Percentiles rank a stretch among this genome's conserved stretches.
Conservation (phyloP, 116 monocot species). For the Phalaenopsis hybrid region DNA sequence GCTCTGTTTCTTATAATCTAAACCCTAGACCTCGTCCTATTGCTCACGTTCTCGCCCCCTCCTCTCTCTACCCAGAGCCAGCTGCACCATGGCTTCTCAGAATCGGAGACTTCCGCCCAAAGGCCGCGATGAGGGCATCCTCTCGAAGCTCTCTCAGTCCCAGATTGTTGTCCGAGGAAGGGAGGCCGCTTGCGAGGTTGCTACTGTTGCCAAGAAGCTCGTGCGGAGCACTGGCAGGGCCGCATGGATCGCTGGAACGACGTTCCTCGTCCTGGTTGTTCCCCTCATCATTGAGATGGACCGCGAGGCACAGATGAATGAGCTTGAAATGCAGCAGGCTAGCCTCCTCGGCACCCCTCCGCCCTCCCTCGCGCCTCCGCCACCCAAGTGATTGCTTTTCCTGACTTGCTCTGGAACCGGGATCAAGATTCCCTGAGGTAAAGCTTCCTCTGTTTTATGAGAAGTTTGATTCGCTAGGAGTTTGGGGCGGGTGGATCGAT, state of each 20-base stretch:
- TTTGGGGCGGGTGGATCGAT: not conserved
- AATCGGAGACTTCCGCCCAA: slow-evolving; percentile 9
- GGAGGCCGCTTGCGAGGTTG: slow-evolving; percentile 47
- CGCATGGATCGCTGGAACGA: slow-evolving; percentile 95
- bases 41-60: not conserved
- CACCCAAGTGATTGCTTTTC: slow-evolving; percentile 18
- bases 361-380: slow-evolving; percentile 16
- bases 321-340: slow-evolving; percentile 81
- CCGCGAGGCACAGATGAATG: slow-evolving; percentile 91
- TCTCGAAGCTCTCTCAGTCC: slow-evolving; percentile 51
- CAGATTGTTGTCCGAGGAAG: slow-evolving; percentile 52
- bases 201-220: slow-evolving; percentile 64
- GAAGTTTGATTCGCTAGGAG: not conserved
- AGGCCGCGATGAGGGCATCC: slow-evolving; percentile 24
- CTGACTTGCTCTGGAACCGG: not conserved
- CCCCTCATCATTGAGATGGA: slow-evolving; percentile 98
- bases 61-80: not conserved
- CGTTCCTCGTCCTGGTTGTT: slow-evolving; percentile 77
- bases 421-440: slow-evolving; percentile 8
- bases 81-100: slow-evolving; percentile 1
- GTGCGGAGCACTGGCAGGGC: slow-evolving; percentile 81
- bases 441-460: not conserved
- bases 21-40: not conserved
- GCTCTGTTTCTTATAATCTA: not conserved
- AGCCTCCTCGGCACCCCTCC: slow-evolving; percentile 62